These are phyloP conservation scores for Colletotrichum gloeosporioides DNA, from an alignment of 2,329 filamentous ascomycete genomes.

Conservation along the genomic window DNA sequence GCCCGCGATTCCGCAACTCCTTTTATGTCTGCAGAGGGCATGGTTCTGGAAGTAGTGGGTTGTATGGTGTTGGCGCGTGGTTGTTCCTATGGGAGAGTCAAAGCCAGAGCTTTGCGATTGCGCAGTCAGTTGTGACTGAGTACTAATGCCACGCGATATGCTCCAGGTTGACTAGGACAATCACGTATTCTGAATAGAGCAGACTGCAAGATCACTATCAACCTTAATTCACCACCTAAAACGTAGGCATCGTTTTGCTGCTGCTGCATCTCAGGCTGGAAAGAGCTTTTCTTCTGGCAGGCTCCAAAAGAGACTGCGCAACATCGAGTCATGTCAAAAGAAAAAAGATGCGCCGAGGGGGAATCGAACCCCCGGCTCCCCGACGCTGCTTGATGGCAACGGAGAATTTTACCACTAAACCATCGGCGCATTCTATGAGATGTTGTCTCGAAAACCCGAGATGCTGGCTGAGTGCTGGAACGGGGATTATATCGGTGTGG, in stretches of 20 bases:
- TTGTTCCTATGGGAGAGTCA: background rate
- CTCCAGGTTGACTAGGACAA: background rate
- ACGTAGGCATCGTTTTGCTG: background rate
- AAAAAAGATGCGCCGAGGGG: background rate
- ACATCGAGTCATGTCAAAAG: background rate
- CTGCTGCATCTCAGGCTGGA: background rate
- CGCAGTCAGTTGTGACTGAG: background rate
- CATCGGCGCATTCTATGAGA: background rate
- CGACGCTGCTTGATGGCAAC: slow-evolving; percentile 4
- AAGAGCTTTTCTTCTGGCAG: background rate
- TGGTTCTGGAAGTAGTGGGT: background rate
- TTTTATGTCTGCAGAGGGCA: background rate
- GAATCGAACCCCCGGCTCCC: slow-evolving; percentile 9
- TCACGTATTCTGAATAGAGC: background rate
- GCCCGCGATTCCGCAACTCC: background rate
- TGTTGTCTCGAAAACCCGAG: background rate
- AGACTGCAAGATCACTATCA: background rate
- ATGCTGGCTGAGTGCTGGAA: background rate
- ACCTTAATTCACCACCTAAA: background rate
- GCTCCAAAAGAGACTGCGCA: background rate
- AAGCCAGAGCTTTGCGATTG: background rate
- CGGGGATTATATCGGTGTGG: background rate
- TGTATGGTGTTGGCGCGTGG: background rate
- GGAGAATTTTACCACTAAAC: slow-evolving; percentile 11
- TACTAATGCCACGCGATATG: background rate